phyloP scores from a whole-genome alignment of 2,329 filamentous ascomycete genomes.

The Aspergillus ochraceus region DNA sequence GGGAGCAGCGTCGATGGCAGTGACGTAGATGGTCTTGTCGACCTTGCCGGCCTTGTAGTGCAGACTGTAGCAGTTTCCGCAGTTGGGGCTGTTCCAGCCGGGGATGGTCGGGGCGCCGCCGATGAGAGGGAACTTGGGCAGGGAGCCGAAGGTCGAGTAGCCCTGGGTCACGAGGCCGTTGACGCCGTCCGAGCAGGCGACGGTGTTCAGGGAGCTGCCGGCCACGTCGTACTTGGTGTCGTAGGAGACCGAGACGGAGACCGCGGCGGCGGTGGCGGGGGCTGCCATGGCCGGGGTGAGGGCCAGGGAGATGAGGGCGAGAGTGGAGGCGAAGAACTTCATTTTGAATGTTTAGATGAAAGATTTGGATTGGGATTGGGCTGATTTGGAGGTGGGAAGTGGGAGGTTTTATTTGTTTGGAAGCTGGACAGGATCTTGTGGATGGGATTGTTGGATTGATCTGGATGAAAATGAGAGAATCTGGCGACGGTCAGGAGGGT shows the following conservation, averaged over 20 bases:
- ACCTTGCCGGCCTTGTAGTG: slow-evolving; percentile 44
- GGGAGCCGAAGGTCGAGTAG: slow-evolving; percentile 42
- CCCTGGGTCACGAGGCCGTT: slow-evolving; percentile 35
- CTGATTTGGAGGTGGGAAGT: too few relatives aligned
- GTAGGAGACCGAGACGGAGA: slow-evolving; percentile 60
- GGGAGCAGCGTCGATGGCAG: slow-evolving; percentile 49
- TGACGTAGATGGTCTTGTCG: slow-evolving; percentile 46
- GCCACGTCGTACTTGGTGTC: slow-evolving; percentile 69
- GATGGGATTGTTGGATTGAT: background rate
- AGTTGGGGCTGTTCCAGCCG: slow-evolving; percentile 50
- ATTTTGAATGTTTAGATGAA: slow-evolving; percentile 17
- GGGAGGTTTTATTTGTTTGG: background rate
- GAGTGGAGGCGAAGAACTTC: slow-evolving; percentile 24
- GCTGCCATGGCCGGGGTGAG: slow-evolving; percentile 25
- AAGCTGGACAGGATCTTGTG: background rate
- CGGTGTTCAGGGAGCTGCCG: slow-evolving; percentile 53
- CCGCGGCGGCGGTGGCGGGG: slow-evolving; percentile 11
- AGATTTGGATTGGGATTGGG: background rate
- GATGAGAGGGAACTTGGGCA: slow-evolving; percentile 51
- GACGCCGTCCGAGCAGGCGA: slow-evolving; percentile 45
- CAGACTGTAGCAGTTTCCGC: slow-evolving; percentile 55
- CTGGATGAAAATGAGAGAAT: background rate
- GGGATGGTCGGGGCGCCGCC: slow-evolving; percentile 50
- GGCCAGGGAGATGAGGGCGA: slow-evolving; percentile 23
- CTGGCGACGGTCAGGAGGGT: background rate